Evolutionary conservation across 352 stramenopile species (phyloP).

Genomic region (Phytophthora melonis): DNA sequence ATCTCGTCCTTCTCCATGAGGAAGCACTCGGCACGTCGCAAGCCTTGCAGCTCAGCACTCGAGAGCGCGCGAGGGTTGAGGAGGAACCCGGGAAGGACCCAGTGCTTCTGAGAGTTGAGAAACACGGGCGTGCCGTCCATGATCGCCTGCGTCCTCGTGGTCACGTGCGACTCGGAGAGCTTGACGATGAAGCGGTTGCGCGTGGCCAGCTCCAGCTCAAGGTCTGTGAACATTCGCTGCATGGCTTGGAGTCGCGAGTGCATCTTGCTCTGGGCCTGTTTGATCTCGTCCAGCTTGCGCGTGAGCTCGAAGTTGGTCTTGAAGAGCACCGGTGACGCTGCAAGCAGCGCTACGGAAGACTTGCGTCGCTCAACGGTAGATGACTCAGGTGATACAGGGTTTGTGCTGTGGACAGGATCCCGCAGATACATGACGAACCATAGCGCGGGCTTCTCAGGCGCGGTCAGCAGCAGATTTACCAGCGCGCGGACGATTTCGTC

Average conservation of each 20-base stretch:
- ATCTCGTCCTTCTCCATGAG: slow-evolving; percentile 79
- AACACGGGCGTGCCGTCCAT: slow-evolving; percentile 69
- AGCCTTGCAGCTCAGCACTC: slow-evolving; percentile 40
- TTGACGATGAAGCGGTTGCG: slow-evolving; percentile 67
- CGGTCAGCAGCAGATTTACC: slow-evolving; percentile 52
- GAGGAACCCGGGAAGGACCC: slow-evolving; percentile 58
- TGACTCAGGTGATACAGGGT: not conserved
- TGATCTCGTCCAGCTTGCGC: slow-evolving; percentile 62
- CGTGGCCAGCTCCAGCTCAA: slow-evolving; percentile 50
- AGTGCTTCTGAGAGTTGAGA: slow-evolving; percentile 73
- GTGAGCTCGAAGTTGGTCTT: slow-evolving; percentile 72
- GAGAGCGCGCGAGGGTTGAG: slow-evolving; percentile 43
- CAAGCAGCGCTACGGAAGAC: slow-evolving; percentile 20
- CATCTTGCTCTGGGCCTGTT: slow-evolving; percentile 52
- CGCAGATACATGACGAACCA: slow-evolving; percentile 63
- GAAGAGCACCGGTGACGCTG: slow-evolving; percentile 48
- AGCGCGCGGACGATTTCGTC: slow-evolving; percentile 48
- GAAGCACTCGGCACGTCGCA: slow-evolving; percentile 65
- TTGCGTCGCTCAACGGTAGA: slow-evolving; percentile 1
- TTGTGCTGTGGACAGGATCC: not conserved
- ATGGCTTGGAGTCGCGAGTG: slow-evolving; percentile 45
- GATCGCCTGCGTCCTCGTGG: slow-evolving; percentile 69
- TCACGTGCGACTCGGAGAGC: slow-evolving; percentile 56
- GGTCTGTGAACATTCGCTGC: slow-evolving; percentile 18
- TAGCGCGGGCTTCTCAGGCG: slow-evolving; percentile 44